Evolutionary conservation across 208 protist species (phyloP).

Genomic region (Paratrypanosoma confusum): DNA sequence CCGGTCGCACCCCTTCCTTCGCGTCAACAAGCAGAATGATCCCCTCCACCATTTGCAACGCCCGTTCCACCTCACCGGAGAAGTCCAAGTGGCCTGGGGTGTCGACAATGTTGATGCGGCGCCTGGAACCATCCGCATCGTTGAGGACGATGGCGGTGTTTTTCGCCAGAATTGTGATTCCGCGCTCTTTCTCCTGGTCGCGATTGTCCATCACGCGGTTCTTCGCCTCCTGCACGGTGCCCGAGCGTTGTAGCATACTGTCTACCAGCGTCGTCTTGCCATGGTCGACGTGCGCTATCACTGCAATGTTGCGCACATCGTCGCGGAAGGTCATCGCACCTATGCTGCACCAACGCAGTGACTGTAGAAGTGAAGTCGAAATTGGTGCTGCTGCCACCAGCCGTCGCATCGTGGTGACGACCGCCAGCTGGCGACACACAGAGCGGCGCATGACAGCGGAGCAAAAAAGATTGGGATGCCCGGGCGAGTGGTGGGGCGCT

Average conservation of each 20-base stretch:
- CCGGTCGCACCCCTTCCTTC: slow-evolving; percentile 93
- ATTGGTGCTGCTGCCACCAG: no score
- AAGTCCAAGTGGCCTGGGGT: slow-evolving; percentile 98
- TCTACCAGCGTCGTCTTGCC: slow-evolving; percentile 97
- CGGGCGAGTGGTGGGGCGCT: no score
- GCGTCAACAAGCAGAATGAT: slow-evolving; percentile 94
- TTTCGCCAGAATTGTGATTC: slow-evolving; percentile 98
- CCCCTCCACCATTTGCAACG: slow-evolving; percentile 96
- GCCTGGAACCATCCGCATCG: slow-evolving; percentile 20
- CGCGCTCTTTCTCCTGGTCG: slow-evolving; percentile 92
- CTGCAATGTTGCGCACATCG: slow-evolving; percentile 92
- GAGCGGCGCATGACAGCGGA: no score
- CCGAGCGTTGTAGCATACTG: slow-evolving; percentile 88
- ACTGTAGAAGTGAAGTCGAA: no score
- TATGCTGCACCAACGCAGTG: no score
- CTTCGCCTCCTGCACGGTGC: slow-evolving; percentile 61
- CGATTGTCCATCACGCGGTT: slow-evolving; percentile 96
- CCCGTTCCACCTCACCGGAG: slow-evolving; percentile 96
- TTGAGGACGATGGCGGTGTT: slow-evolving; percentile 81
- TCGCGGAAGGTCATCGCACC: no score
- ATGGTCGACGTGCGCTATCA: slow-evolving; percentile 97
- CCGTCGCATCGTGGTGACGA: no score
- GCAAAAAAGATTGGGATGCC: no score
- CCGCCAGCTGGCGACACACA: no score
- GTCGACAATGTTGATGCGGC: slow-evolving; percentile 96